A percentile compares a stretch with the other conserved stretches of the same genome.
These are phyloP conservation scores for Fraxinus quadrangulata DNA, from an alignment of 257 asterid genomes.

Conservation along the genomic window DNA sequence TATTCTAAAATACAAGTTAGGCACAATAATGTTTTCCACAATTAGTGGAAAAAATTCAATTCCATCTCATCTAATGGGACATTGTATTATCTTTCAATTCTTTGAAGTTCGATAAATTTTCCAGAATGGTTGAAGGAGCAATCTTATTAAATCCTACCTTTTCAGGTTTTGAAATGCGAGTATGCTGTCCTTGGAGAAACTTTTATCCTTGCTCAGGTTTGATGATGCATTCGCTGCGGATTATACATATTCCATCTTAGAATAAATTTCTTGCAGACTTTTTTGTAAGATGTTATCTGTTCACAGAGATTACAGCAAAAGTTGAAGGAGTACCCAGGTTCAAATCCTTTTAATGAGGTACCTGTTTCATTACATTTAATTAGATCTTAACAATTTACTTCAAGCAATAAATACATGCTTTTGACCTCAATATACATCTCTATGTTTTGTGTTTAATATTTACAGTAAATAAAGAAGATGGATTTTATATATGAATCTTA, in stretches of 20 bases:
- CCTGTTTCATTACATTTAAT: not conserved
- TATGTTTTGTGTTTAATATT: not conserved
- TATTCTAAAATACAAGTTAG: not conserved
- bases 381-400: not conserved
- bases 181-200: slow-evolving; percentile 8
- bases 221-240: not conserved
- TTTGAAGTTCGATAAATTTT: not conserved
- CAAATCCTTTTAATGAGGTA: slow-evolving; percentile 71
- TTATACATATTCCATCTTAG: not conserved
- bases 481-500: not conserved
- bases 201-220: slow-evolving; percentile 8
- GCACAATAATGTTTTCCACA: not conserved
- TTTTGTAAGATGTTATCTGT: slow-evolving; percentile 7
- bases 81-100: not conserved
- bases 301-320: slow-evolving; percentile 58
- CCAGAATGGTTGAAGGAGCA: not conserved
- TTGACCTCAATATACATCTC: not conserved
- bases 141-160: not conserved
- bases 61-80: not conserved
- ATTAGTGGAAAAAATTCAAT: not conserved
- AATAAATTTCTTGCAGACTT: not conserved
- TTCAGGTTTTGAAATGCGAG: slow-evolving; percentile 7
- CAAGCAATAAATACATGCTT: not conserved
- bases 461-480: not conserved
- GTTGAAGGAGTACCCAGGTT: slow-evolving; percentile 45